These are phyloP conservation scores for Glaciozyma martinii DNA, from an alignment of 768 basidiomycete genomes.

Conservation along the genomic window DNA sequence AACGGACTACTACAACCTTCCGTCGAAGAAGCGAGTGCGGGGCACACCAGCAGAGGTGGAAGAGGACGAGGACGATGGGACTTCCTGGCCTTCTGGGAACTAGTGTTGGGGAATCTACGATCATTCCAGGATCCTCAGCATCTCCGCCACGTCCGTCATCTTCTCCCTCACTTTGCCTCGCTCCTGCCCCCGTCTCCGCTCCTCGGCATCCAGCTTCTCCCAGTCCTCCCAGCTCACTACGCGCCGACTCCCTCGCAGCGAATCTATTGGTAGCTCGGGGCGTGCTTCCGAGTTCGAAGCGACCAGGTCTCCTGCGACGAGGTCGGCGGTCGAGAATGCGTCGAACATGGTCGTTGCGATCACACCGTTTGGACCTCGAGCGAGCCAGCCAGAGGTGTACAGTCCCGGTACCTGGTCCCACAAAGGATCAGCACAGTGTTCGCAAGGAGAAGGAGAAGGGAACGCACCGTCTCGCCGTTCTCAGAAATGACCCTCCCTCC, in stretches of 20 bases:
- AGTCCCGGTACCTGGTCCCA: constrained; percentile 45
- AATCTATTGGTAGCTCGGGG: constrained; percentile 48
- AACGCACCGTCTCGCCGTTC: constrained; percentile 38
- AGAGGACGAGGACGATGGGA: constrained; percentile 20
- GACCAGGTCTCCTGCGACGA: constrained; percentile 56
- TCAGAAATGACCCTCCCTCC: constrained; percentile 40
- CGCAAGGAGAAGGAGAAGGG: constrained; percentile 48
- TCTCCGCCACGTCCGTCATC: constrained; percentile 40
- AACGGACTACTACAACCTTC: constrained; percentile 27
- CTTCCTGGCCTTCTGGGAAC: constrained; percentile 15
- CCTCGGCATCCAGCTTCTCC: constrained; percentile 64
- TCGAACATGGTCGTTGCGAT: constrained; percentile 88
- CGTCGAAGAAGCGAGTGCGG: neutral
- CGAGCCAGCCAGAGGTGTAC: constrained; percentile 93
- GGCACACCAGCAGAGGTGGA: neutral
- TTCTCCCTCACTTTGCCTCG: constrained; percentile 43
- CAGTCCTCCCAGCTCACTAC: constrained; percentile 65
- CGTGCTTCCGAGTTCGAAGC: constrained; percentile 32
- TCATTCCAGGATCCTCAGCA: constrained; percentile 37
- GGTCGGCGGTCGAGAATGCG: constrained; percentile 68
- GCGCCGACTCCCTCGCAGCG: constrained; percentile 38
- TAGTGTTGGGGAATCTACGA: neutral
- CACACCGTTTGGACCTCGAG: constrained; percentile 81
- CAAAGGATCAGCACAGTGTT: constrained; percentile 44
- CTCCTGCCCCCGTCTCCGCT: constrained; percentile 51